These are phyloP conservation scores for Coprinopsis marcescibilis DNA, from an alignment of 768 basidiomycete genomes.

Conservation along the genomic window DNA sequence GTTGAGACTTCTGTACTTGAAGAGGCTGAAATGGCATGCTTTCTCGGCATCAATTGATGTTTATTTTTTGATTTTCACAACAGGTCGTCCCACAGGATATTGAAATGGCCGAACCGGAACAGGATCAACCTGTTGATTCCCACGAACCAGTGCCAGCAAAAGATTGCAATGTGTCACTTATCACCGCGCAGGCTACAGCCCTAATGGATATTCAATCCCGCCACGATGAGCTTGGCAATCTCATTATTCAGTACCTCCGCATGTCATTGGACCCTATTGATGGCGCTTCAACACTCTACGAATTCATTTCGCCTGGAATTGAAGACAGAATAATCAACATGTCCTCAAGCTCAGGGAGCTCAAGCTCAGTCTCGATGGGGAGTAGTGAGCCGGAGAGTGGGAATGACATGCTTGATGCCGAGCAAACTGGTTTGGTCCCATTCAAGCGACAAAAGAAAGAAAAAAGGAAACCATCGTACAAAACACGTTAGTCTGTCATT, in stretches of 20 bases:
- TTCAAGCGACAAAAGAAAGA: background rate
- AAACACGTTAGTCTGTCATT: too few relatives aligned
- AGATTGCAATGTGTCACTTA: too few relatives aligned
- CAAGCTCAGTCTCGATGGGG: background rate
- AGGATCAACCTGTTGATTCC: background rate
- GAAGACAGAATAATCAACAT: background rate
- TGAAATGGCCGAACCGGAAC: background rate
- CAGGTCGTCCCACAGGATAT: background rate
- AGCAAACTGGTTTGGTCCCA: background rate
- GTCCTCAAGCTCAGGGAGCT: background rate
- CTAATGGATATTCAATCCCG: background rate
- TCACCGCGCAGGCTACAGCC: background rate
- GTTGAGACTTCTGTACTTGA: background rate
- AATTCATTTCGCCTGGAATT: background rate
- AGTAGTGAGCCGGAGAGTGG: background rate
- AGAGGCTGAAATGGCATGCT: background rate
- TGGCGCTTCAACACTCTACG: background rate
- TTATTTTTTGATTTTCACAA: background rate
- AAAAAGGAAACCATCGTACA: background rate
- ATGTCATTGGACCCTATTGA: background rate
- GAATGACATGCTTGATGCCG: background rate
- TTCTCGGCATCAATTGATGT: background rate
- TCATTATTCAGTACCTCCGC: background rate
- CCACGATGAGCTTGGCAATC: background rate
- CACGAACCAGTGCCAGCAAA: too few relatives aligned